Conservation (phyloP, 768 basidiomycete genomes). For the Leccinellum luteum region DNA sequence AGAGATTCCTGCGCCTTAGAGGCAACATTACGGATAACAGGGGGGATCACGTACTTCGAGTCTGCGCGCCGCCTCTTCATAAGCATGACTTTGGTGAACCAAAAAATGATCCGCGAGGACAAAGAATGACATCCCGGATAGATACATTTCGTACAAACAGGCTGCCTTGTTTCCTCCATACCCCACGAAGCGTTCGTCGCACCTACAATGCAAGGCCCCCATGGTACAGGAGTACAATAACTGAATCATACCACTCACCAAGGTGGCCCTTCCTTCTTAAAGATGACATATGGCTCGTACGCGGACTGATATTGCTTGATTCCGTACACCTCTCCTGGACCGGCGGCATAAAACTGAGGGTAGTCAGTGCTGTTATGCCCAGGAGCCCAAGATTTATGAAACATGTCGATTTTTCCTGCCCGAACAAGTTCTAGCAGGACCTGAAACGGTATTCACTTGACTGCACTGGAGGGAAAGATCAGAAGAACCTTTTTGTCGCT, state of each 20-base stretch:
- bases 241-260: slow-evolving; percentile 46
- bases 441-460: slow-evolving; percentile 28
- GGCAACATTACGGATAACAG: background rate
- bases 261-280: slow-evolving; percentile 70
- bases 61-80: slow-evolving; percentile 71
- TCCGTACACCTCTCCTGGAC: slow-evolving; percentile 68
- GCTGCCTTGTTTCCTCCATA: slow-evolving; percentile 94
- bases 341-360: slow-evolving; percentile 56
- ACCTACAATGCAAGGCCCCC: slow-evolving; percentile 48
- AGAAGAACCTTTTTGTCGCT: slow-evolving; percentile 56
- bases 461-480: background rate
- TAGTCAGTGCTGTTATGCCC: slow-evolving; percentile 87
- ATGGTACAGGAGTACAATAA: background rate
- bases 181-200: slow-evolving; percentile 87
- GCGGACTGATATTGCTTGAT: slow-evolving; percentile 76
- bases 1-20: background rate
- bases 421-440: slow-evolving; percentile 58
- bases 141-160: slow-evolving; percentile 87
- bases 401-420: slow-evolving; percentile 60
- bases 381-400: slow-evolving; percentile 72
- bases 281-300: slow-evolving; percentile 88
- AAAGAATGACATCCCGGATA: slow-evolving; percentile 80
- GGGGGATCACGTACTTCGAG: slow-evolving; percentile 51
- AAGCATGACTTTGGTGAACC: slow-evolving; percentile 82
- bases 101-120: slow-evolving; percentile 87